Base-by-base conservation (phyloP, 352 stramenopile genomes). In the Globisporangium carolinianum region DNA sequence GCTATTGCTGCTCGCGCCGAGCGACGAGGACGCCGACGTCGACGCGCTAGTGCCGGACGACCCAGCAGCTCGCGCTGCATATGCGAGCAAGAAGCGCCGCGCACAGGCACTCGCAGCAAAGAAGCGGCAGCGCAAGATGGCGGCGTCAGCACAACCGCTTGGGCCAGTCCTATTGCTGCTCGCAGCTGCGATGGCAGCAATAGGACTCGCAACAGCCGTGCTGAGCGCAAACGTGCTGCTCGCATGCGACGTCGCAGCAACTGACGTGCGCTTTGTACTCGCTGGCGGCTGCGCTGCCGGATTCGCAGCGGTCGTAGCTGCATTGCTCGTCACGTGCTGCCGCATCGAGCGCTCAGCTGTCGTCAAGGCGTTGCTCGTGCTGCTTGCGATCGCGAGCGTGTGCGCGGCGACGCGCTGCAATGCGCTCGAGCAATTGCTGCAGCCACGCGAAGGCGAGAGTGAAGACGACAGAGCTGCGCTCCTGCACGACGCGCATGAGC, bases 301-400 rank as follows among this genome's bases (percentile, higher is more conserved):
- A 12, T 11, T 47, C 35, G 43, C 63, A 39, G 49, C 53, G 11
- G 17, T 53, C 17, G 5, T 46, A 15, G 12, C 41, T 9, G 47
- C 53, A 1, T 18, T 73, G n/a, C 47, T 64, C 11, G 9, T 71
- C 47, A 41, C 67, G 69, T 58, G 63, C 63, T 42, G 53, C 60
- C 47, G 66, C 54, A 43, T 58, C 57, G 18, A 50, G 36, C 5
- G 47, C 12, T 47, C 15, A 6, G 53, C 14, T 7, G 12, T 74
- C 15, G 60, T 74, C 47, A 70, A 68, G 51, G 72, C 67, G 65
- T 18, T 67, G n/a, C 55, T 81, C 15, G 45, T 63, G 14, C 36
- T 71, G 10, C 61, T 68, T 48, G 56, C 66, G 2, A 24, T 66
- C 15, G 77, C 62, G 2, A 62, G 67, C 3, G 17, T 83, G 6